phyloP scores from a whole-genome alignment of 2,329 filamentous ascomycete species.

The Anthostomella pinea region DNA sequence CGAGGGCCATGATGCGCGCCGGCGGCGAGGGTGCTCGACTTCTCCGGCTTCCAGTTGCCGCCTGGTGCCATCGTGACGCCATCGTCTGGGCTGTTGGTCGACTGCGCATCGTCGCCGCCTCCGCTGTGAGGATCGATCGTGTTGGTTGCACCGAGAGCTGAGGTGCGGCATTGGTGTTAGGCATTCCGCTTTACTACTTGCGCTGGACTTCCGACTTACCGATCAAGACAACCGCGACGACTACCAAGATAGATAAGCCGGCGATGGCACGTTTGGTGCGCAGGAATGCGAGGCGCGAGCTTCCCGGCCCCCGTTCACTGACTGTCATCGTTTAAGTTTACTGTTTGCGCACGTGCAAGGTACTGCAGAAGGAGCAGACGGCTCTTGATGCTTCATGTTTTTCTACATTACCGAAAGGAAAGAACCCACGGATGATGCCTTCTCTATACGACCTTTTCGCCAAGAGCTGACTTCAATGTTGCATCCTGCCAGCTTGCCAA shows the following conservation, averaged over 20 bases:
- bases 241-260: slow-evolving; percentile 14
- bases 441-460: no score
- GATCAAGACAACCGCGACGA: slow-evolving; percentile 19
- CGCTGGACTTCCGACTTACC: slow-evolving; percentile 11
- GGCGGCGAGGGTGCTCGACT: slow-evolving; percentile 24
- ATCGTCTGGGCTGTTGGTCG: slow-evolving; percentile 7
- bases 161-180: background rate
- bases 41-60: slow-evolving; percentile 19
- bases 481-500: no score
- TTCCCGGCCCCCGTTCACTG: no score
- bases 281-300: slow-evolving; percentile 18
- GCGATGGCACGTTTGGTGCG: slow-evolving; percentile 23
- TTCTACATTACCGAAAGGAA: no score
- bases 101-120: background rate
- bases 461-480: no score
- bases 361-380: no score
- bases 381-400: no score
- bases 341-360: no score
- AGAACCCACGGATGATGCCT: no score
- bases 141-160: slow-evolving; percentile 24
- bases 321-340: no score
- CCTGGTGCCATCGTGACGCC: slow-evolving; percentile 10
- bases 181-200: background rate
- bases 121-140: slow-evolving; percentile 13
- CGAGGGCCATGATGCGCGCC: slow-evolving; percentile 30